Base-by-base conservation (phyloP, 768 basidiomycete genomes). In the Hericium erinaceus region DNA sequence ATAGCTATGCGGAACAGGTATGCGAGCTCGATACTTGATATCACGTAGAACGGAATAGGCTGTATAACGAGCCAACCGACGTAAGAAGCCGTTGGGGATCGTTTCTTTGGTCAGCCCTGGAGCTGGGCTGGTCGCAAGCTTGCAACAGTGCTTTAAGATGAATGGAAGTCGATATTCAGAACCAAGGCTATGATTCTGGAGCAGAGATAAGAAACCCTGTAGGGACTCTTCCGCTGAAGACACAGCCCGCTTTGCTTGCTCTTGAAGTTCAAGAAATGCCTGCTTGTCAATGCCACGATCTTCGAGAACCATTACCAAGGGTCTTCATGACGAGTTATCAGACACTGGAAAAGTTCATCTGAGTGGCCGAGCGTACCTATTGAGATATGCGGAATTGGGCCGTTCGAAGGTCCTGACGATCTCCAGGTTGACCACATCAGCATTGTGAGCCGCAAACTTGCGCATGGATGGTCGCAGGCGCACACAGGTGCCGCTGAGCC, bases 221-320 rank as follows among this genome's bases (percentile, higher is more conserved):
- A 84, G 70, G 2, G 80, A 81, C 57, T 84, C 78, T 53, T 83
- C 76, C 3, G 89, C 82, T 41, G 79, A 84, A 33, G 76, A 75
- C 24, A 83, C 78, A 1, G 77, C 72, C 0, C 77, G 75, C 2
- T 89, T 78, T 1, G 83, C 81, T 0, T 67, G 60, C n/a, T 81
- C 73, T 62, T 92, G 92, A 2, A 92, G 77, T 10, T 73, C 69
- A 39, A 83, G 48, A 64, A 94, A 89, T 4, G 72, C 76, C 0
- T 82, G 73, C 58, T 69, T 74, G 8, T 73, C 71, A 16, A 90
- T 83, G 1, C 84, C 84, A 12, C 85, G 76, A 60, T 88, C 86
- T 67, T 94, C 92, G 7, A 94, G 73, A 2, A 89, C 73, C 84
- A 87, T 90, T 26, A 92, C 77, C 12, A 91, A 66, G 2, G 87